Evolutionary conservation across 176 grass and related monocot species (phyloP), one percentile per base, ranked within the genome.

Genomic region (Carex kokanica): DNA sequence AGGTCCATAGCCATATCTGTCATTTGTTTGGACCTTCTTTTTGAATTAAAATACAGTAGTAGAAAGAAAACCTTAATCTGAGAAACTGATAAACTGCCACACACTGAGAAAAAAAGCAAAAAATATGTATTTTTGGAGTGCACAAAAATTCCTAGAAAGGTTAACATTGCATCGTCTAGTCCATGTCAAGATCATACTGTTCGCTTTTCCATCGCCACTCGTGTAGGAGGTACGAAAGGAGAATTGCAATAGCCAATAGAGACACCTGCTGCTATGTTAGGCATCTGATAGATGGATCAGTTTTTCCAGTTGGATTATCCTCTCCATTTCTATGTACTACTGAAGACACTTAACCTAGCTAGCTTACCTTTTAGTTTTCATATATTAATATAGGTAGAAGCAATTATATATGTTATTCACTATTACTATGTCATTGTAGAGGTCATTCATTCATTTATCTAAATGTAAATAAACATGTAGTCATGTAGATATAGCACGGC

Each of bases 171-270:
- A 82, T 47, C 25, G 80, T 54, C 12, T 64, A 82, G 80, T 82
- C 80, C 21, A 17, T 82, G 38, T 82, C 80, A 68, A 68, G 40
- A 82, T 82, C 80, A 34, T 32, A 82, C 80, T 82, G 80, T 82
- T 27, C 40, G 45, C 80, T 82, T 82, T 67, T 82, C 14, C 80
- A 54, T 66, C 18, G 60, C 79, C 79, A 66, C 58, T 66, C 40
- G 79, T 82, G 60, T 24, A 67, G 38, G 25, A 29, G 60, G 80
- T 67, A 67, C 80, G 63, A 82, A 82, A 49, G 40, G 32, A 64
- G 41, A 64, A 82, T 82, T 64, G 40, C 23, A 82, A 65, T 27
- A 64, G 51, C 23, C 23, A 82, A 65, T 27, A 64, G 51, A 12
- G 41, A 82, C 61, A 29, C 80, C 20, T 82, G 41, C 60, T 82